Evolutionary conservation across 768 basidiomycete species (phyloP).

Genomic region (Phanerodontia chrysosporium): DNA sequence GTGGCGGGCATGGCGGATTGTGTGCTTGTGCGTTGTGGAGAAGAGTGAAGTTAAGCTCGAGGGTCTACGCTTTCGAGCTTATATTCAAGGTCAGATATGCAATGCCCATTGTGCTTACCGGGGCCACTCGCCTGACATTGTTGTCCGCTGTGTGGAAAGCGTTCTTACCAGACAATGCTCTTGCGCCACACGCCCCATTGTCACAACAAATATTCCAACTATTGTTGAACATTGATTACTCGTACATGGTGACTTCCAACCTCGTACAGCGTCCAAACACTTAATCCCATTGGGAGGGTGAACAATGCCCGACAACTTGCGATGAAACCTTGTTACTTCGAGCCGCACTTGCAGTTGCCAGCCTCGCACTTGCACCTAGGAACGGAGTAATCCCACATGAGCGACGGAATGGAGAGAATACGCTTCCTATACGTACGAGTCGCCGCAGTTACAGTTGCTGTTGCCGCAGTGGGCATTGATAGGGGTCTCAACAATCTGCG

Average conservation of each 20-base stretch:
- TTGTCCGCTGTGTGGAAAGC: no score
- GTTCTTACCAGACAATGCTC: no score
- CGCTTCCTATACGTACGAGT: background rate
- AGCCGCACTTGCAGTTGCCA: background rate
- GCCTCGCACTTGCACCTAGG: constrained; percentile 1
- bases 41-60: no score
- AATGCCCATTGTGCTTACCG: no score
- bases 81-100: no score
- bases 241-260: no score
- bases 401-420: background rate
- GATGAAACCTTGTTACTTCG: background rate
- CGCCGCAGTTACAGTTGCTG: background rate
- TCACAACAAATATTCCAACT: no score
- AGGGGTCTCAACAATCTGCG: background rate
- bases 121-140: no score
- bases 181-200: no score
- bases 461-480: constrained; percentile 1
- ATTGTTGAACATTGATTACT: background rate
- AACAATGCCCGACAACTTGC: background rate
- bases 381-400: background rate
- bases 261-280: no score
- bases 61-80: no score
- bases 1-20: background rate
- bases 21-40: no score
- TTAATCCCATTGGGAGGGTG: background rate